These are phyloP conservation scores for Mycothermus thermophilus DNA, from an alignment of 495 filamentous ascomycete species.

Conservation along the genomic window DNA sequence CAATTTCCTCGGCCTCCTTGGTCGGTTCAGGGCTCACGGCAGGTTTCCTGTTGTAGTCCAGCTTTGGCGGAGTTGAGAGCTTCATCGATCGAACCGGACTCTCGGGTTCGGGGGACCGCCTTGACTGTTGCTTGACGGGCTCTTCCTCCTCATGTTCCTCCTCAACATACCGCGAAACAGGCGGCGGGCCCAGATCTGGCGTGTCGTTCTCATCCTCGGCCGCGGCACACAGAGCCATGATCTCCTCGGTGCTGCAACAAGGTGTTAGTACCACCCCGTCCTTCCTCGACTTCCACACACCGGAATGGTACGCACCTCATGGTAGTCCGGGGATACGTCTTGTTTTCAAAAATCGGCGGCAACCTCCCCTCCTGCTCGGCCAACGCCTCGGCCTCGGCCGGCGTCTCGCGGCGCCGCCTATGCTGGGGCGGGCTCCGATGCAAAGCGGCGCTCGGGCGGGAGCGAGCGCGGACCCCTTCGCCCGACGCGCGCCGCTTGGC, in stretches of 20 bases:
- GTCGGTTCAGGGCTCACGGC: conserved; percentile 9
- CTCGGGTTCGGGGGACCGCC: no score
- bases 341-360: conserved; percentile 74
- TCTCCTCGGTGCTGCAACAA: conserved; percentile 23
- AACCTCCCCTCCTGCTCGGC: conserved; percentile 51
- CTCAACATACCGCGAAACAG: conserved; percentile 48
- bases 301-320: conserved; percentile 44
- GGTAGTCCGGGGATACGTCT: conserved; percentile 56
- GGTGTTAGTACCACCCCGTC: conserved; percentile 4
- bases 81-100: conserved; percentile 4
- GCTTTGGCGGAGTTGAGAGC: conserved; percentile 5
- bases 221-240: conserved; percentile 35
- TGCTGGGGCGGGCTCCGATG: conserved; percentile 23
- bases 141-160: conserved; percentile 48
- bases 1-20: conserved; percentile 4
- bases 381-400: conserved; percentile 38
- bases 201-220: conserved; percentile 40
- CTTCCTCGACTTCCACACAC: no score
- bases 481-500: conserved; percentile 25
- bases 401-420: conserved; percentile 32
- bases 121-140: no score
- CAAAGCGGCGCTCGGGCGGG: conserved; percentile 15
- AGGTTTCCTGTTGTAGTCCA: conserved; percentile 10
- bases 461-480: conserved; percentile 17
- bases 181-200: conserved; percentile 52